A percentile compares a stretch with the other conserved stretches of the same genome.
phyloP scores from a whole-genome alignment of 305 asterid species.

The Solanum hybrid region DNA sequence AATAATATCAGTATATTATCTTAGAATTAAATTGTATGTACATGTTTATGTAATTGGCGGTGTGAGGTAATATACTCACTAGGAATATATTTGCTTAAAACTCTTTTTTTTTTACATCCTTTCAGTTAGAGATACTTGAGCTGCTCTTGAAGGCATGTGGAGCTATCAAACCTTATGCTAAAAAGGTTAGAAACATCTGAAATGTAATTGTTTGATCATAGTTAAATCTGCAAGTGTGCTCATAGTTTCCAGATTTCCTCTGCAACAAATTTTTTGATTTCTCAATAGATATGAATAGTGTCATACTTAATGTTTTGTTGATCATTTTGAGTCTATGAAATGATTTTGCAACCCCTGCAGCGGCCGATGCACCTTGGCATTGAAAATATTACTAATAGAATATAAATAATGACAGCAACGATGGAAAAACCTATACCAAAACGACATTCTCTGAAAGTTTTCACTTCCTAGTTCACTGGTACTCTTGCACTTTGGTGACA shows the following conservation, averaged over 20 bases:
- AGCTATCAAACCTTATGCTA: not conserved
- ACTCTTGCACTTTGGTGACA: not conserved
- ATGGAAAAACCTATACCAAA: not conserved
- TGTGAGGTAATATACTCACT: not conserved
- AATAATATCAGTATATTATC: not conserved
- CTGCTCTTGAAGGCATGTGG: constrained; percentile 23
- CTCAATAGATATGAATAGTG: not conserved
- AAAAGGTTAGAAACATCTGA: constrained; percentile 8
- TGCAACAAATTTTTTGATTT: not conserved
- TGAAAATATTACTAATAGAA: not conserved
- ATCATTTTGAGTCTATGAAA: not conserved
- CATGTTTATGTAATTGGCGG: not conserved
- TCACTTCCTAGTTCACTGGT: not conserved
- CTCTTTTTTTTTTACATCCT: not conserved
- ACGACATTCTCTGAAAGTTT: not conserved
- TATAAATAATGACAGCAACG: not conserved
- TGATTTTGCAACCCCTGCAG: not conserved
- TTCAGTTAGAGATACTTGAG: constrained; percentile 16
- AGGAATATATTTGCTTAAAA: not conserved
- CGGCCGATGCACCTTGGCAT: not conserved
- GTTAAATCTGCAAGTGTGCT: not conserved
- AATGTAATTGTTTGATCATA: not conserved
- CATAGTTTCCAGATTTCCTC: not conserved
- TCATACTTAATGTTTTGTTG: not conserved
- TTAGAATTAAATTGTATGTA: not conserved